Percentiles rank a stretch among this genome's conserved stretches.
These are phyloP conservation scores for Cryptosporidium tyzzeri DNA, from an alignment of 169 alveolate species.

Conservation along the genomic window DNA sequence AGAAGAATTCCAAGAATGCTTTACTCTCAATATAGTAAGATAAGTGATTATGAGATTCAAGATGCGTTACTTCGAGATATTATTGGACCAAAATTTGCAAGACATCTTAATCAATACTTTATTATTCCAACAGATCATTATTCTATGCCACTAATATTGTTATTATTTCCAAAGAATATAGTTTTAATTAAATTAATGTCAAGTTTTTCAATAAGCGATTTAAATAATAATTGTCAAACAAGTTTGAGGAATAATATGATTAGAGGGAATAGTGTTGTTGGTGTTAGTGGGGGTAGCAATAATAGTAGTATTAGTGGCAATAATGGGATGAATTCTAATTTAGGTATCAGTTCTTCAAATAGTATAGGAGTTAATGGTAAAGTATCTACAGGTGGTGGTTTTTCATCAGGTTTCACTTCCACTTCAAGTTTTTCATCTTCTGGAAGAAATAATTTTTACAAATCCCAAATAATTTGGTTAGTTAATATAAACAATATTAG, in stretches of 20 bases:
- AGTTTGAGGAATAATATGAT: neutral
- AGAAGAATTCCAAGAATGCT: conserved; percentile 90
- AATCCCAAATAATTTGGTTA: conserved; percentile 42
- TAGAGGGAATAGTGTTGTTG: neutral
- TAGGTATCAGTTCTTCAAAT: neutral
- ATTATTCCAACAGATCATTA: conserved; percentile 78
- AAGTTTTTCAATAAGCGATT: conserved; percentile 40
- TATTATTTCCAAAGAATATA: conserved; percentile 78
- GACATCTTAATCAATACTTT: conserved; percentile 83
- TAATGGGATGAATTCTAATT: neutral
- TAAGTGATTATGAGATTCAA: conserved; percentile 80
- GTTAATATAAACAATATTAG: conserved; percentile 18
- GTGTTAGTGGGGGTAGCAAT: neutral
- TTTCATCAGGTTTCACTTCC: neutral
- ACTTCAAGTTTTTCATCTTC: neutral
- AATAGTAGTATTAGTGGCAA: neutral
- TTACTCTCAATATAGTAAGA: conserved; percentile 87
- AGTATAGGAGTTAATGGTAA: conserved; percentile 6
- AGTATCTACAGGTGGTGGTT: neutral
- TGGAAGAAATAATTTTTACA: conserved; percentile 18
- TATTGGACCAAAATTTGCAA: conserved; percentile 83
- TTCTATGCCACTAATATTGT: conserved; percentile 76
- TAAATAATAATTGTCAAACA: neutral
- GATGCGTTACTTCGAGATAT: conserved; percentile 87
- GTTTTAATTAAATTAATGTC: conserved; percentile 32